Evolutionary conservation across 306 rosid species (phyloP).

Genomic region (Rosa persica): DNA sequence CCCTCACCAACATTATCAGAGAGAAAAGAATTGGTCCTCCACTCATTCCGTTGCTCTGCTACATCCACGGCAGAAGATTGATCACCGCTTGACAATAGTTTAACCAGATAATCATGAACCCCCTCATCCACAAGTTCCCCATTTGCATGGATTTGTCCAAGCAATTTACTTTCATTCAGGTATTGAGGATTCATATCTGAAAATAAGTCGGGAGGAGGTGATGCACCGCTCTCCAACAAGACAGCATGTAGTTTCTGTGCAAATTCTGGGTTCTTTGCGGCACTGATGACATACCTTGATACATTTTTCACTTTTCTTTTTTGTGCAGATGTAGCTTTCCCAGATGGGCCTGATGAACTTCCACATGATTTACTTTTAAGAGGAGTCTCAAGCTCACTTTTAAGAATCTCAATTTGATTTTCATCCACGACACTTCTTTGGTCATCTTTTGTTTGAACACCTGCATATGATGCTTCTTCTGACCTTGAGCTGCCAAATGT

Average conservation of each 20-base stretch:
- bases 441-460: constrained; percentile 43
- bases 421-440: constrained; percentile 33
- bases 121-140: constrained; percentile 32
- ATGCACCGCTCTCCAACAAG: constrained; percentile 86
- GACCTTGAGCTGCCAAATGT: constrained; percentile 40
- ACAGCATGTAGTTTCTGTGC: constrained; percentile 85
- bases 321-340: constrained; percentile 65
- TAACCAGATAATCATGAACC: constrained; percentile 43
- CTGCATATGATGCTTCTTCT: constrained; percentile 46
- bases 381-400: constrained; percentile 42
- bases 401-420: constrained; percentile 42
- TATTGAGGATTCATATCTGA: constrained; percentile 62
- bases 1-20: constrained; percentile 36
- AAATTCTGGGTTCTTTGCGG: constrained; percentile 85
- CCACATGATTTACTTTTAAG: constrained; percentile 43
- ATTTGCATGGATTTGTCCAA: constrained; percentile 27
- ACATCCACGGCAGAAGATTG: constrained; percentile 37
- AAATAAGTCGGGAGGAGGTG: constrained; percentile 90
- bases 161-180: constrained; percentile 38
- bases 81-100: constrained; percentile 40
- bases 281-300: constrained; percentile 80
- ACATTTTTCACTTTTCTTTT: constrained; percentile 82
- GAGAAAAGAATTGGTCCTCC: constrained; percentile 32
- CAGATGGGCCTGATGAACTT: constrained; percentile 41
- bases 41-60: constrained; percentile 33